Evolutionary conservation across 2,329 filamentous ascomycete genomes (phyloP).

Genomic region (Beauveria asiatica): DNA sequence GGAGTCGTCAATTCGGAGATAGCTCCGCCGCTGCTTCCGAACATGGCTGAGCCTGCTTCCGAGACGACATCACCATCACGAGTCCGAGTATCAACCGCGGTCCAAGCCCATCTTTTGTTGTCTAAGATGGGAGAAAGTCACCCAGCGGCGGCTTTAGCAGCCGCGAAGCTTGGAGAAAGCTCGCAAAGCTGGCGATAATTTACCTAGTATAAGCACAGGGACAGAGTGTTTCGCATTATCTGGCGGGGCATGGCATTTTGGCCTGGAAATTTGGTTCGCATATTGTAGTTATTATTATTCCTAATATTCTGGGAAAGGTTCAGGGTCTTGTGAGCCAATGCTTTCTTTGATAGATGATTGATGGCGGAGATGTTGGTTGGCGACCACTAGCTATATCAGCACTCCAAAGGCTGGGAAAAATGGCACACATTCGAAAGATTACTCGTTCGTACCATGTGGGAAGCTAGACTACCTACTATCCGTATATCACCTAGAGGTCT

Average conservation of each 20-base stretch:
- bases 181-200: neutral
- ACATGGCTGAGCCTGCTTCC: neutral
- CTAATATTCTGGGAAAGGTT: neutral
- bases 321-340: neutral
- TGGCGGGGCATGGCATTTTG: neutral
- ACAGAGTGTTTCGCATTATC: neutral
- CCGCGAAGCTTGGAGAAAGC: neutral
- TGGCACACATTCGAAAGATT: too few species aligned
- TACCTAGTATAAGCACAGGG: neutral
- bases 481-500: too few species aligned
- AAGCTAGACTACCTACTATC: too few species aligned
- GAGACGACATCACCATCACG: neutral
- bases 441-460: too few species aligned
- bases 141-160: neutral
- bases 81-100: slow-evolving; percentile 4
- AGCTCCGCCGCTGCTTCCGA: too few species aligned
- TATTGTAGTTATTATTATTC: neutral
- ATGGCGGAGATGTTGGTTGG: too few species aligned
- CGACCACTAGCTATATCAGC: too few species aligned
- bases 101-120: slow-evolving; percentile 8
- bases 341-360: neutral
- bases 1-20: neutral
- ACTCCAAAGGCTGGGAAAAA: too few species aligned
- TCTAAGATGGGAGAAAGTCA: slow-evolving; percentile 7
- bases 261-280: neutral